Base-by-base conservation (phyloP, 805 yeast species). In the Candida michaelii region DNA sequence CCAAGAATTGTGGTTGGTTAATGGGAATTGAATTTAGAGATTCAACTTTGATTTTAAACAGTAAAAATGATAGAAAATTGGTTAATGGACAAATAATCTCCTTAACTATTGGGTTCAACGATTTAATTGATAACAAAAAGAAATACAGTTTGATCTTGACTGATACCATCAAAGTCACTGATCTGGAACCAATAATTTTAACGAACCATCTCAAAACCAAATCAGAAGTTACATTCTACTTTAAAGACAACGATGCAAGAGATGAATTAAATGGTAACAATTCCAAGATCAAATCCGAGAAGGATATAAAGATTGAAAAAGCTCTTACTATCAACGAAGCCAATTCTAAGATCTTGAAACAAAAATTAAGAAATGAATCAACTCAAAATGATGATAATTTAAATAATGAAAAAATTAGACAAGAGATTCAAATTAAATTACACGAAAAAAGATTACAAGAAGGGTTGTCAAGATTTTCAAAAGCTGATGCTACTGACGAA, bases 1-100 rank as follows among this genome's bases (percentile, higher is more conserved):
- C 89, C 37, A 85, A 85, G 56, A 87, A 87, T 55, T 77, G 83
- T 49, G 98, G 98, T 40, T 87, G 93, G 77, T 71, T 87, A 44
- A 83, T 87, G 43, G 98, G 98, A 45, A 76, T 91, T 47, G 97
- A 89, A 56, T 88, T 87, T 57, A 77, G 95, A 63, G 97, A 89
- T 61, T 74, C 90, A 0, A 69, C 83, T 2, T 79, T 86, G 49
- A 73, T 89, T 13, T 68, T 91, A 41, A 86, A 85, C 56, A 73
- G 78, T 18, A 89, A 86, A 55, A 85, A 80, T 60, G 85, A 83
- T 30, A 73, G 91, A 51, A 65, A 60, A 16, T 66, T 91, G 39
- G 74, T 74, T 45, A 84, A 82, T 45, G 91, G 90, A 31, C 82
- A 88, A 53, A 81, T 88, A 15, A 75, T 89, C 41, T 80, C 87